These are phyloP conservation scores for Tolypocladium ophioglossoides DNA, from an alignment of 2,329 filamentous ascomycete genomes.

Conservation along the genomic window DNA sequence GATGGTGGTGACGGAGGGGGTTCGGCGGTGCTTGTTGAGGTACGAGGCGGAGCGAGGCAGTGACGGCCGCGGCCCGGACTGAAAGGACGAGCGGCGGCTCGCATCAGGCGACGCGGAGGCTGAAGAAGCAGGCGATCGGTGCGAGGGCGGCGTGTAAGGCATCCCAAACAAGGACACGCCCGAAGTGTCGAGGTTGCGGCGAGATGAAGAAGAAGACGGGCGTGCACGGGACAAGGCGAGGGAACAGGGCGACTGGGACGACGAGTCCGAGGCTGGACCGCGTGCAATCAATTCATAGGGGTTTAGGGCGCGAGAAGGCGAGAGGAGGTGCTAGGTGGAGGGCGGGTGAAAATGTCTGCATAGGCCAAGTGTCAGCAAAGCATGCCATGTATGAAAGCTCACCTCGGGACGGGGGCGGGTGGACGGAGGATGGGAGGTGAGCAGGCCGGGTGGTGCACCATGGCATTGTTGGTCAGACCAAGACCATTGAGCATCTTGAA, in stretches of 20 bases:
- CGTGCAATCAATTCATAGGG: neutral
- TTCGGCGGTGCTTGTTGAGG: slow-evolving; percentile 51
- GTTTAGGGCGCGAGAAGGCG: neutral
- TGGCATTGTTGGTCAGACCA: neutral
- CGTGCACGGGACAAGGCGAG: neutral
- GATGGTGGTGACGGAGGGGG: slow-evolving; percentile 32
- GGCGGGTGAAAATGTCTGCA: neutral
- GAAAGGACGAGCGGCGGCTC: slow-evolving; percentile 49
- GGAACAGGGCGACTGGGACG: neutral
- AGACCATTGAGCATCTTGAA: neutral
- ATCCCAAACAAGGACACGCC: slow-evolving; percentile 39
- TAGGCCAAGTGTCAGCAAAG: neutral
- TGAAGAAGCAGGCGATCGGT: slow-evolving; percentile 51
- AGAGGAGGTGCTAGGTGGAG: neutral
- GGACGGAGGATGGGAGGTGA: neutral
- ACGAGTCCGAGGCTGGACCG: neutral
- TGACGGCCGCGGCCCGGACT: slow-evolving; percentile 36
- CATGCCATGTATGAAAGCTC: neutral
- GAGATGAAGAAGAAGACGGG: neutral
- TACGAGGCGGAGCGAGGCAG: slow-evolving; percentile 58
- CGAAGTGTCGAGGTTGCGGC: neutral
- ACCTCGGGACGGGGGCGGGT: neutral
- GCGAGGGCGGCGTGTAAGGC: slow-evolving; percentile 80
- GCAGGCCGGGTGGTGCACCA: too few relatives aligned
- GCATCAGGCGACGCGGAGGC: slow-evolving; percentile 42